phyloP scores from a whole-genome alignment of 257 asterid genomes.

The Plantago elongata region DNA sequence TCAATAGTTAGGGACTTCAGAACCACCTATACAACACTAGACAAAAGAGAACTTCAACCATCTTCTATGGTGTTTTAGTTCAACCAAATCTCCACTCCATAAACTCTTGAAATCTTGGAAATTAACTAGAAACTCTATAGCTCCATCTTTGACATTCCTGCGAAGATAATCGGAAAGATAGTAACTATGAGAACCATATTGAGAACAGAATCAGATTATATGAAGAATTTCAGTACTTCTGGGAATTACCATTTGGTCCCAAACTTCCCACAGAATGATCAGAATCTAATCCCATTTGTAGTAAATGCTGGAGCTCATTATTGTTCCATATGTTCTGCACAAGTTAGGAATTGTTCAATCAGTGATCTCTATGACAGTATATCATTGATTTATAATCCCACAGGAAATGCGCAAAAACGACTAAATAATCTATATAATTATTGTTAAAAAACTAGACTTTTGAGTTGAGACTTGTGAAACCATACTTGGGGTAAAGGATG shows the following conservation, averaged over 20 bases:
- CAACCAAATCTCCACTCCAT: slow-evolving; percentile 33
- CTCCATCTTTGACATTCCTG: slow-evolving; percentile 55
- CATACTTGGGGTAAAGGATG: slow-evolving; percentile 68
- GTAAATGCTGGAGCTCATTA: slow-evolving; percentile 55
- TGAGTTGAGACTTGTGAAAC: not conserved
- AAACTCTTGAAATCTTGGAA: slow-evolving; percentile 18
- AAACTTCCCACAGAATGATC: slow-evolving; percentile 40
- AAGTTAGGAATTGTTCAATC: no score
- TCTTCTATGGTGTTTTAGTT: slow-evolving; percentile 24
- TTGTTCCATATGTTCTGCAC: slow-evolving; percentile 58
- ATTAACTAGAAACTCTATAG: slow-evolving; percentile 28
- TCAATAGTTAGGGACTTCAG: slow-evolving; percentile 43
- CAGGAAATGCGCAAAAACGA: no score
- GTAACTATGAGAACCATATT: not conserved
- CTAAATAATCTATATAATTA: not conserved
- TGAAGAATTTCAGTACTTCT: not conserved
- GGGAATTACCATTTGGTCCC: slow-evolving; percentile 56
- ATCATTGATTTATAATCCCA: no score
- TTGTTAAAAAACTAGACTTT: not conserved
- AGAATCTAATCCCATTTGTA: slow-evolving; percentile 68
- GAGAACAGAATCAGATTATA: not conserved
- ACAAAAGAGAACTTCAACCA: slow-evolving; percentile 23
- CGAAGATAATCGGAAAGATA: slow-evolving; percentile 1
- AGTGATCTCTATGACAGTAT: no score
- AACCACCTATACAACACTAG: slow-evolving; percentile 56